Evolutionary conservation across 2,329 filamentous ascomycete species (phyloP), one percentile per base, ranked within the genome.

Genomic region (Cadophora gregata): DNA sequence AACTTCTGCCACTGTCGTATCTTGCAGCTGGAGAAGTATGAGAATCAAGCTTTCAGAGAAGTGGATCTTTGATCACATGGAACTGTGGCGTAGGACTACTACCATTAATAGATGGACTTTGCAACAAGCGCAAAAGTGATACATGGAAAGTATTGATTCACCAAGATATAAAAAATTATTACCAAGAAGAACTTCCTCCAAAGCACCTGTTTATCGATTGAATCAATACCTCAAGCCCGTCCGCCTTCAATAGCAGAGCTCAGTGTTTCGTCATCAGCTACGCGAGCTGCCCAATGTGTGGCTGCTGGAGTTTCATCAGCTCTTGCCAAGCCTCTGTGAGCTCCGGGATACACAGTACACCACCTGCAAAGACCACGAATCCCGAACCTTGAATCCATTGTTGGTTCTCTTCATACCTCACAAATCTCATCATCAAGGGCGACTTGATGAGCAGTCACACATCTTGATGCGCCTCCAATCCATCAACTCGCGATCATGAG

Each of bases 401-500:
- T 33, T 33, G 48, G 50, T 55, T 42, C 45, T 31, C 33, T 33
- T 25, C 33, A 36, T 9, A 45, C 19, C 21, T 33, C 16, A 61
- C 19, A 56, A 21, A 31, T 31, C 19, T 38, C 48, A 33, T 47
- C 61, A 65, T 56, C 63, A 67, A 67, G 59, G 64, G 31, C 53
- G 38, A 56, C 66, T 71, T 73, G 71, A 69, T 73, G 70, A 71
- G 48, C 67, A 59, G 64, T 59, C 36, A 50, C 64, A 63, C 67
- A 72, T 33, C 71, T 77, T 77, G 68, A 77, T 77, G 76, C 71
- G 71, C 73, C 68, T 64, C 68, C 64, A 66, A 50, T 64, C 53
- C 62, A 67, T 31, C 64, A 69, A 66, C 66, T 66, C 66, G 71
- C 72, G 70, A 77, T 69, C 67, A 78, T 77, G 76, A 77, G 74